phyloP scores from a whole-genome alignment of 805 yeast species.

The Ogataea pilisensis region DNA sequence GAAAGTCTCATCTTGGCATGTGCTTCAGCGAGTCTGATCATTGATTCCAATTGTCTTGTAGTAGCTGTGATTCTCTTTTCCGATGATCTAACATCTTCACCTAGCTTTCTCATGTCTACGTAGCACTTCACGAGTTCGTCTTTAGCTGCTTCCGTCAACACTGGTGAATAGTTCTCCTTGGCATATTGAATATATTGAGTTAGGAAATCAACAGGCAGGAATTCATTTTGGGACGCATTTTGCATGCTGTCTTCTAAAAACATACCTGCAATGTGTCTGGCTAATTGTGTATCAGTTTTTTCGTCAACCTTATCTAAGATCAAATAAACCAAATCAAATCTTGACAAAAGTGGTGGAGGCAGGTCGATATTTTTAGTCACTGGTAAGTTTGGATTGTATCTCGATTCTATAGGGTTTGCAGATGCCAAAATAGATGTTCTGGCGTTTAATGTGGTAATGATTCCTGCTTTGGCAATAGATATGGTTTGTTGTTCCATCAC shows the following conservation, averaged over 20 bases:
- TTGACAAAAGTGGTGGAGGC: slow-evolving; percentile 92
- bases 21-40: slow-evolving; percentile 93
- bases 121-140: slow-evolving; percentile 80
- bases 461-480: slow-evolving; percentile 97
- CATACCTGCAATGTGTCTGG: slow-evolving; percentile 86
- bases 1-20: slow-evolving; percentile 95
- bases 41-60: slow-evolving; percentile 91
- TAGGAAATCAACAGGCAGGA: slow-evolving; percentile 81
- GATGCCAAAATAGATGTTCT: slow-evolving; percentile 94
- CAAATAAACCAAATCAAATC: slow-evolving; percentile 92
- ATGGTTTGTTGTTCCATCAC: slow-evolving; percentile 99
- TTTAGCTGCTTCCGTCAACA: slow-evolving; percentile 73
- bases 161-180: slow-evolving; percentile 81
- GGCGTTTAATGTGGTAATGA: slow-evolving; percentile 94
- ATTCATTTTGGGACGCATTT: slow-evolving; percentile 60
- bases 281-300: slow-evolving; percentile 75
- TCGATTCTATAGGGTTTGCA: slow-evolving; percentile 94
- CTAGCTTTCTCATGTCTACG: slow-evolving; percentile 90
- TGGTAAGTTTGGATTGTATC: slow-evolving; percentile 91
- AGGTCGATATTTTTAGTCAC: slow-evolving; percentile 93
- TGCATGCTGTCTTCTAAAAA: slow-evolving; percentile 85
- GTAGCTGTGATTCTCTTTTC: slow-evolving; percentile 97
- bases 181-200: slow-evolving; percentile 91
- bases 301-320: slow-evolving; percentile 92
- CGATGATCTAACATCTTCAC: slow-evolving; percentile 82